Percentiles rank a stretch among this genome's conserved stretches.
These are phyloP conservation scores for Ramaria rubella DNA, from an alignment of 768 basidiomycete species.

Conservation along the genomic window DNA sequence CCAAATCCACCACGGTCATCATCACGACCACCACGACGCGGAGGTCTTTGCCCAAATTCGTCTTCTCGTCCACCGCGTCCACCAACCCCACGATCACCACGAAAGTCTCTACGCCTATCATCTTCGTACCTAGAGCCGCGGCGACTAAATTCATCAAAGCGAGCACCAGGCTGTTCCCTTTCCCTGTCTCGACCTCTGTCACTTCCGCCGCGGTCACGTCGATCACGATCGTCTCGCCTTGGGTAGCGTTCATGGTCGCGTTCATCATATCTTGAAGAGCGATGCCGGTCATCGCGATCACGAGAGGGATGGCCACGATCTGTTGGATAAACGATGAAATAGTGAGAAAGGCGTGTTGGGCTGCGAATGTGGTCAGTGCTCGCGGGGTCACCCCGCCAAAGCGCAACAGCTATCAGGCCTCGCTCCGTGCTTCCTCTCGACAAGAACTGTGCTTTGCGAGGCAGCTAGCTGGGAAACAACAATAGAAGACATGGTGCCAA, in stretches of 20 bases:
- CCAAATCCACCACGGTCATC: conserved; percentile 28
- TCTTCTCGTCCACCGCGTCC: conserved; percentile 35
- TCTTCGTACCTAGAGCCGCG: conserved; percentile 19
- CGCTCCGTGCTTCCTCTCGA: neutral
- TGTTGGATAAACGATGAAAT: conserved; percentile 12
- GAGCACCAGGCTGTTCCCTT: conserved; percentile 24
- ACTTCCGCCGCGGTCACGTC: conserved; percentile 38
- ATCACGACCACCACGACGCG: conserved; percentile 24
- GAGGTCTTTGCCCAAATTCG: conserved; percentile 17
- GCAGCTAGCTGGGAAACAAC: conserved; percentile 10
- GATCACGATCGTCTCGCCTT: conserved; percentile 42
- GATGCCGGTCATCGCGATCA: conserved; percentile 52
- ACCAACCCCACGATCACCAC: conserved; percentile 31
- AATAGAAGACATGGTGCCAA: conserved; percentile 9
- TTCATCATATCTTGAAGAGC: conserved; percentile 28
- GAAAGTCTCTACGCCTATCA: conserved; percentile 28
- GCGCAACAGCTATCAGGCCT: conserved; percentile 2
- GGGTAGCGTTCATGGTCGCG: conserved; percentile 13
- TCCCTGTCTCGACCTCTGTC: conserved; percentile 46
- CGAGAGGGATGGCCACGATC: conserved; percentile 40
- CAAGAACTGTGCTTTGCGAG: neutral
- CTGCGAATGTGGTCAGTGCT: conserved; percentile 10
- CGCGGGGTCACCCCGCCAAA: conserved; percentile 1
- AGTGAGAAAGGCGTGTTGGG: conserved; percentile 9
- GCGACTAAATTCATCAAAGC: conserved; percentile 26